Base-by-base conservation (phyloP, 352 stramenopile genomes). In the Pythium pyrilobum region DNA sequence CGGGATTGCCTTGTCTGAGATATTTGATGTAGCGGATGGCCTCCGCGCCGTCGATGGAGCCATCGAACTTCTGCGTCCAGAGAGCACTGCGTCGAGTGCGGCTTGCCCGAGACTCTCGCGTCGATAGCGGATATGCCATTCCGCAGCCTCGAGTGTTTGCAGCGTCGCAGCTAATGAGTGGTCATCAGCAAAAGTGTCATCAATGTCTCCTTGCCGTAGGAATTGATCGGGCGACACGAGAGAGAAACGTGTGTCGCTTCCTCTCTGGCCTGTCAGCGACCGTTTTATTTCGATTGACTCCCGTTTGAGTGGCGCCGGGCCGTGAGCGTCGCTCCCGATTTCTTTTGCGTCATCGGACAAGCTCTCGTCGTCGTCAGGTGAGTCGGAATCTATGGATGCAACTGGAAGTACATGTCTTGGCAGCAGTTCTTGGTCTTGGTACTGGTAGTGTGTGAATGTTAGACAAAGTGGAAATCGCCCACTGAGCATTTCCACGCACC, bases 111-210 rank as follows among this genome's bases (percentile, higher is more conserved):
- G 59, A 37, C 64, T 82, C 6, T 66, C 59, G 7, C 63, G 57
- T 4, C 72, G 62, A 28, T 82, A 55, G 11, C 60, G 51, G 0
- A 82, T 36, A 42, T 82, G 67, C 72, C 72, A 79, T 49, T 79
- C 72, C 3, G 67, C 72, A 0, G 72, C 72, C 62, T 74, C 62
- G 12, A 82, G 69, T 13, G 69, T 67, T 43, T 75, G 42, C 23
- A 82, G 52, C 13, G 66, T 69, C 15, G 53, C 33, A 20, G 41
- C 46, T 16, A 81, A 56, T 11, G 40, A 37, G 7, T 34, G n/a
- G 2, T 74, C 63, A 9, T 47, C 20, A n/a, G n/a, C n/a, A n/a
- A n/a, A n/a, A n/a, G n/a, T n/a, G n/a, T n/a, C n/a, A n/a, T n/a
- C 7, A 51, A n/a, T 20, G 21, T 6, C n/a, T 25, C 25, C 1